phyloP scores from a whole-genome alignment of 768 basidiomycete genomes.

The Phanerodontia chrysosporium region DNA sequence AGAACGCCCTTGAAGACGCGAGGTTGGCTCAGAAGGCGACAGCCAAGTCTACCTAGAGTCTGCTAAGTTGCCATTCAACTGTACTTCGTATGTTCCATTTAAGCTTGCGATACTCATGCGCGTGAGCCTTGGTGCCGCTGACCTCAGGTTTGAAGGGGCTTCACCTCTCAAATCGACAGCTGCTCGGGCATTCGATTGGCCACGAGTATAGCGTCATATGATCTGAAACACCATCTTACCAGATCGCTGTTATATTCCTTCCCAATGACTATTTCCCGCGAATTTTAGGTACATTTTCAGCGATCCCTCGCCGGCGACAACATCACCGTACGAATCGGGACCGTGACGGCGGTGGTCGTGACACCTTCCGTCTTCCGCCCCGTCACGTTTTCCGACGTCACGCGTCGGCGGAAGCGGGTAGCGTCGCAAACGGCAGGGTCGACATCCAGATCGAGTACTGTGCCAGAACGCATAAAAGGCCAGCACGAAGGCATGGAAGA shows the following conservation, averaged over 20 bases:
- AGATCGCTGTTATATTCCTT: not conserved
- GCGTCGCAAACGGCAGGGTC: not conserved
- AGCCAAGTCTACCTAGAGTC: not conserved
- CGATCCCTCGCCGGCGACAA: not conserved
- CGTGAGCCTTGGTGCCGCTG: no score
- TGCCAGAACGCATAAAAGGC: not conserved
- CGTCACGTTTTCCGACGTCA: not conserved
- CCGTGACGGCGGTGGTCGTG: not conserved
- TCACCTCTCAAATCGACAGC: no score
- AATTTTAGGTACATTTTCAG: not conserved
- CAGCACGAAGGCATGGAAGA: not conserved
- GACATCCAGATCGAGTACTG: not conserved
- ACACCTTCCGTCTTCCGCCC: not conserved
- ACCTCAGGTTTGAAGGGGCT: no score
- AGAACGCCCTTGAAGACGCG: slow-evolving; percentile 48
- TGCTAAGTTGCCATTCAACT: no score
- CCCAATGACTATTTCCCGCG: not conserved
- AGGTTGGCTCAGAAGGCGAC: not conserved
- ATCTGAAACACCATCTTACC: not conserved
- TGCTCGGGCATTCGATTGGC: no score
- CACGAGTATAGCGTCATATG: not conserved
- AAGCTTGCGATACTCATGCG: no score
- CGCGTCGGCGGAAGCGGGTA: not conserved
- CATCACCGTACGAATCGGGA: not conserved
- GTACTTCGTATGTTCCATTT: no score